A percentile compares a stretch with the other conserved stretches of the same genome.
Conservation (phyloP, 164 flowering plant genomes). For the Sextonia rubra region DNA sequence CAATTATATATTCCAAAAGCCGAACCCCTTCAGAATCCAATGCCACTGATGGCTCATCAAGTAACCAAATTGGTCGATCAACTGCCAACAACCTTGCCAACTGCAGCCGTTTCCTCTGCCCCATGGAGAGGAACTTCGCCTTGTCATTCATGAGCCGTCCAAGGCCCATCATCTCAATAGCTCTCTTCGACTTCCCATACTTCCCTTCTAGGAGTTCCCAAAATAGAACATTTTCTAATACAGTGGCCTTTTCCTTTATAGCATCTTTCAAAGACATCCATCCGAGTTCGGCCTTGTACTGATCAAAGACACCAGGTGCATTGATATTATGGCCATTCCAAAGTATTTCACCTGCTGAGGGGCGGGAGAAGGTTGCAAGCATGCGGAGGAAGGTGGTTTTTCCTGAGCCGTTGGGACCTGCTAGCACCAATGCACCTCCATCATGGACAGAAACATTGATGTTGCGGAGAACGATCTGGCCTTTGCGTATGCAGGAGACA, state of each 20-base stretch:
- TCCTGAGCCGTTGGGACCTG: slow-evolving; percentile 84
- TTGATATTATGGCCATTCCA: slow-evolving; percentile 91
- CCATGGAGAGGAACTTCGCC: slow-evolving; percentile 85
- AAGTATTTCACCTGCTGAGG: slow-evolving; percentile 83
- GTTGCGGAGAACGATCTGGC: slow-evolving; percentile 68
- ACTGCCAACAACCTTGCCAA: slow-evolving; percentile 79
- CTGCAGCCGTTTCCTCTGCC: slow-evolving; percentile 83
- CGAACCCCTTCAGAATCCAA: slow-evolving; percentile 82
- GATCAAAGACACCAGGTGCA: slow-evolving; percentile 67
- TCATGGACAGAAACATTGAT: slow-evolving; percentile 74
- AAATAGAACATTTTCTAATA: slow-evolving; percentile 74
- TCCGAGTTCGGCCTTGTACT: slow-evolving; percentile 86
- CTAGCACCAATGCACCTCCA: slow-evolving; percentile 78
- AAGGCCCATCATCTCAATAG: slow-evolving; percentile 85
- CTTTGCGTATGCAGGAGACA: slow-evolving; percentile 92
- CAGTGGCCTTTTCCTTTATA: slow-evolving; percentile 63
- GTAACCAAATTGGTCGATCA: slow-evolving; percentile 89
- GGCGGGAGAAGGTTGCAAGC: slow-evolving; percentile 81
- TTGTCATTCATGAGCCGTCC: slow-evolving; percentile 67
- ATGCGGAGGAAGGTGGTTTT: slow-evolving; percentile 82
- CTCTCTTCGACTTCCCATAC: slow-evolving; percentile 53
- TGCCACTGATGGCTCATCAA: slow-evolving; percentile 97
- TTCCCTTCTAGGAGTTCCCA: slow-evolving; percentile 84
- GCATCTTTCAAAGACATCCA: slow-evolving; percentile 92
- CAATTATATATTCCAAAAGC: slow-evolving; percentile 70